These are phyloP conservation scores for Hordeum marinum DNA, from an alignment of 176 grass and related monocot genomes.

Conservation along the genomic window DNA sequence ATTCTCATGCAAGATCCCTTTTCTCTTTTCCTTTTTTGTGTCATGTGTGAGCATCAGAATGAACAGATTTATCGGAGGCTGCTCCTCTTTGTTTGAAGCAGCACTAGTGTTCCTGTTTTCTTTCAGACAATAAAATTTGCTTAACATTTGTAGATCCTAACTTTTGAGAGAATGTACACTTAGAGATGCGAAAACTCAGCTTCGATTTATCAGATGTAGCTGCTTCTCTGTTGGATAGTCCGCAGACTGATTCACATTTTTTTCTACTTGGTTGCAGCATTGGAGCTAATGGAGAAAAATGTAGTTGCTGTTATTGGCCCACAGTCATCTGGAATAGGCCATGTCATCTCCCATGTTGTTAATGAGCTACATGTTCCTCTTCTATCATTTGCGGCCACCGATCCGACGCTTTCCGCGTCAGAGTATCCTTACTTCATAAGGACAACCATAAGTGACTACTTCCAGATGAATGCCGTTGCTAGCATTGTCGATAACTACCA, in stretches of 20 bases:
- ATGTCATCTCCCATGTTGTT: slow-evolving; percentile 62
- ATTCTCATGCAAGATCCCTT: slow-evolving; percentile 11
- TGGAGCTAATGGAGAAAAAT: slow-evolving; percentile 58
- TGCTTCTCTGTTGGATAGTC: not conserved
- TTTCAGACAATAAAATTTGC: not conserved
- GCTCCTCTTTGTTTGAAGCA: not conserved
- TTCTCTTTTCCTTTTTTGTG: slow-evolving; percentile 1
- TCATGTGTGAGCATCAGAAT: slow-evolving; percentile 2
- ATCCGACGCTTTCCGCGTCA: slow-evolving; percentile 57
- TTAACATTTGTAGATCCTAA: not conserved
- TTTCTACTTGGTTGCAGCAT: slow-evolving; percentile 40
- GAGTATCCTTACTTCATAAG: slow-evolving; percentile 80
- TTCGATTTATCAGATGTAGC: not conserved
- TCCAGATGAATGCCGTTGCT: slow-evolving; percentile 69
- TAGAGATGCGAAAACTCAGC: not conserved
- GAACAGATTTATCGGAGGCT: not conserved
- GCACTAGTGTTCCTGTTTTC: not conserved
- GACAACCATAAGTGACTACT: slow-evolving; percentile 51
- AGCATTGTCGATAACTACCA: slow-evolving; percentile 65
- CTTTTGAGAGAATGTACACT: not conserved
- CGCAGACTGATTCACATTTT: slow-evolving; percentile 13
- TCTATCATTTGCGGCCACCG: slow-evolving; percentile 64
- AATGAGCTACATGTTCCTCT: slow-evolving; percentile 70
- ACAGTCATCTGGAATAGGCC: slow-evolving; percentile 61
- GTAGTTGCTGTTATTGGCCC: slow-evolving; percentile 70